Conservation (phyloP, 805 yeast species). For the Teunomyces cretensis region DNA sequence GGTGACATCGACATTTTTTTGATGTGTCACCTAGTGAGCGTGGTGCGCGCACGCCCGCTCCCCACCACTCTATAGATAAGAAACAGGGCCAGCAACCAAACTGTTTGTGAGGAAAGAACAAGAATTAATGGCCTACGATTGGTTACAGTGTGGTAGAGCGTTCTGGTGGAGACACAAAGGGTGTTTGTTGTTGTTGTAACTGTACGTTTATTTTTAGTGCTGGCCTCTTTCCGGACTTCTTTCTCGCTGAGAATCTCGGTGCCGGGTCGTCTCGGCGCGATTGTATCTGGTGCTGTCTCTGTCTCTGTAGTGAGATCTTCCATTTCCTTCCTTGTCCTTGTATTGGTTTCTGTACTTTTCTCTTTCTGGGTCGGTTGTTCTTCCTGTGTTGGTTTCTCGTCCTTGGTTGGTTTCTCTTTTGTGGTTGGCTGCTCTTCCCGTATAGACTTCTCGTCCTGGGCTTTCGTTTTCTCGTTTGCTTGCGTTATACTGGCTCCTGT, state of each 20-base stretch:
- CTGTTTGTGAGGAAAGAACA: no score
- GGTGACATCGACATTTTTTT: not conserved
- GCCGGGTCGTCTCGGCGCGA: not conserved
- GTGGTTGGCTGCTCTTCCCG: no score
- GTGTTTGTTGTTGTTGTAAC: no score
- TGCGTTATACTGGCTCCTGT: conserved; percentile 20
- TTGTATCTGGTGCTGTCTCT: not conserved
- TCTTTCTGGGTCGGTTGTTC: conserved; percentile 4
- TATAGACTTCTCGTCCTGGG: no score
- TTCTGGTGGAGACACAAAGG: no score
- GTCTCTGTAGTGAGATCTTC: conserved; percentile 1
- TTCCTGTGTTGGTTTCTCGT: no score
- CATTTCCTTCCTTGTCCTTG: conserved; percentile 3
- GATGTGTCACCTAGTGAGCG: not conserved
- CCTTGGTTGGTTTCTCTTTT: no score
- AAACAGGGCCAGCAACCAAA: no score
- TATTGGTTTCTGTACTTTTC: not conserved
- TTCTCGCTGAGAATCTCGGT: conserved; percentile 7
- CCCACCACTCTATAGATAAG: no score
- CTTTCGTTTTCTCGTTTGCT: not conserved
- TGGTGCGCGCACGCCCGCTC: not conserved
- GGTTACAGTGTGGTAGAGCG: no score
- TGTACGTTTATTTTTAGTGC: no score
- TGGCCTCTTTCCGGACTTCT: conserved; percentile 2
- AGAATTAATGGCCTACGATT: no score